Percentiles rank a stretch among this genome's conserved stretches.
These are phyloP conservation scores for Laetiporus sulphureus DNA, from an alignment of 1,284 basidiomycete species.

Conservation along the genomic window DNA sequence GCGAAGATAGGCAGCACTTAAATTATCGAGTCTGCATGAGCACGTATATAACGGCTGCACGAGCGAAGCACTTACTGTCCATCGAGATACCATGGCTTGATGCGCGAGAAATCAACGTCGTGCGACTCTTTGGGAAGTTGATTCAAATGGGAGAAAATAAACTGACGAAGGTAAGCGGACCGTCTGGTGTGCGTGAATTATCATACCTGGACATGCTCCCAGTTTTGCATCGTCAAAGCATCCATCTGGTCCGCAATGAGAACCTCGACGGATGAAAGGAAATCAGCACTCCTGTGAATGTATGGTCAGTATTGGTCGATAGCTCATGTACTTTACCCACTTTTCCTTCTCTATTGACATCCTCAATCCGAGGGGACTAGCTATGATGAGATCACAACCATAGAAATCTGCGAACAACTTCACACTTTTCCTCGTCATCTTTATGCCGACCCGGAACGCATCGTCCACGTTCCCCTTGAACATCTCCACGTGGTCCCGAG, in stretches of 20 bases:
- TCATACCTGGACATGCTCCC: slow-evolving; percentile 90
- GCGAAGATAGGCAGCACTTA: slow-evolving; percentile 76
- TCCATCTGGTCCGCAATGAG: slow-evolving; percentile 93
- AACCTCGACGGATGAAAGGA: slow-evolving; percentile 91
- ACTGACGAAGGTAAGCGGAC: slow-evolving; percentile 40
- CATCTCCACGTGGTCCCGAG: slow-evolving; percentile 86
- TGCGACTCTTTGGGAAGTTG: slow-evolving; percentile 88
- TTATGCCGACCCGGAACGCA: slow-evolving; percentile 88
- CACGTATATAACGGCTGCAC: background rate
- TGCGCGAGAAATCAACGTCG: slow-evolving; percentile 92
- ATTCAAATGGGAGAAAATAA: slow-evolving; percentile 81
- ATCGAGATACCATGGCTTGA: slow-evolving; percentile 97
- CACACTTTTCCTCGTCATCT: slow-evolving; percentile 85
- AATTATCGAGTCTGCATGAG: slow-evolving; percentile 23
- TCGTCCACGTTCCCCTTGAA: slow-evolving; percentile 98
- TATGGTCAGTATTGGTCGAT: background rate
- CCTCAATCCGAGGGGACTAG: slow-evolving; percentile 88
- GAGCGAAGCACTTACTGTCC: slow-evolving; percentile 57
- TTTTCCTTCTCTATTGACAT: slow-evolving; percentile 94
- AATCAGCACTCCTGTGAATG: slow-evolving; percentile 66
- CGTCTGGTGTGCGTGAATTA: background rate
- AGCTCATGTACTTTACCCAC: slow-evolving; percentile 36
- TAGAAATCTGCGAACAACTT: slow-evolving; percentile 90
- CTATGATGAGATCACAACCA: slow-evolving; percentile 86
- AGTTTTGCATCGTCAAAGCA: slow-evolving; percentile 96